phyloP scores from a whole-genome alignment of 2,329 filamentous ascomycete genomes.

The Mollisia scopiformis region DNA sequence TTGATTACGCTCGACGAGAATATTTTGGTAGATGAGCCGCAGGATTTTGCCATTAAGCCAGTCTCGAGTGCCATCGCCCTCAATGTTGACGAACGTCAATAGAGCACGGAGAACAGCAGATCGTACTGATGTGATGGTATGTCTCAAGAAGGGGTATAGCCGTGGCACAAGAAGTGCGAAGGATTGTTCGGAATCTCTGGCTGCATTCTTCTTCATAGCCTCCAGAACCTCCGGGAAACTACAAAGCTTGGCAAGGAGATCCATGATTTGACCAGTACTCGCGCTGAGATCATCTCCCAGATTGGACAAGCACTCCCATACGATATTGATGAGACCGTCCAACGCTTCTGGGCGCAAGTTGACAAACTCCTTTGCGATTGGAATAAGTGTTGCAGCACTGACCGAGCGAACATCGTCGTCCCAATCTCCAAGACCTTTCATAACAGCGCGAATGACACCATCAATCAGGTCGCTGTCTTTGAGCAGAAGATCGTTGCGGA shows the following conservation, averaged over 20 bases:
- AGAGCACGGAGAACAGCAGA: conserved; percentile 91
- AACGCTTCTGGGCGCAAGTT: conserved; percentile 78
- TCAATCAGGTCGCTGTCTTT: conserved; percentile 86
- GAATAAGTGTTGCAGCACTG: conserved; percentile 95
- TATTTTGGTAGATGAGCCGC: conserved; percentile 90
- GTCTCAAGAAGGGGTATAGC: conserved; percentile 92
- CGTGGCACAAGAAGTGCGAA: conserved; percentile 92
- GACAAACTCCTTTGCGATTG: conserved; percentile 94
- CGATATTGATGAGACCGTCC: conserved; percentile 84
- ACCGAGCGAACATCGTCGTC: conserved; percentile 97
- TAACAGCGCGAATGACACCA: conserved; percentile 87
- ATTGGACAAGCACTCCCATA: conserved; percentile 96
- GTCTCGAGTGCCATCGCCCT: conserved; percentile 76
- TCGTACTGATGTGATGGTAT: conserved; percentile 95
- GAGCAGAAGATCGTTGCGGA: conserved; percentile 88
- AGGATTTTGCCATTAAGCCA: conserved; percentile 93
- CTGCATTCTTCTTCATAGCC: conserved; percentile 90
- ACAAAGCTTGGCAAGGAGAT: conserved; percentile 92
- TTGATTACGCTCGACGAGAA: conserved; percentile 89
- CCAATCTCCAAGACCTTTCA: conserved; percentile 87
- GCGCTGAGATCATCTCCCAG: conserved; percentile 96
- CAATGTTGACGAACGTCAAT: conserved; percentile 88
- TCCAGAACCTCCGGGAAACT: conserved; percentile 90
- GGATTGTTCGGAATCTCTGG: conserved; percentile 80
- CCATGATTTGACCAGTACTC: conserved; percentile 98